Conservation (phyloP, 2,329 filamentous ascomycete species). For the Neonectria sp. region DNA sequence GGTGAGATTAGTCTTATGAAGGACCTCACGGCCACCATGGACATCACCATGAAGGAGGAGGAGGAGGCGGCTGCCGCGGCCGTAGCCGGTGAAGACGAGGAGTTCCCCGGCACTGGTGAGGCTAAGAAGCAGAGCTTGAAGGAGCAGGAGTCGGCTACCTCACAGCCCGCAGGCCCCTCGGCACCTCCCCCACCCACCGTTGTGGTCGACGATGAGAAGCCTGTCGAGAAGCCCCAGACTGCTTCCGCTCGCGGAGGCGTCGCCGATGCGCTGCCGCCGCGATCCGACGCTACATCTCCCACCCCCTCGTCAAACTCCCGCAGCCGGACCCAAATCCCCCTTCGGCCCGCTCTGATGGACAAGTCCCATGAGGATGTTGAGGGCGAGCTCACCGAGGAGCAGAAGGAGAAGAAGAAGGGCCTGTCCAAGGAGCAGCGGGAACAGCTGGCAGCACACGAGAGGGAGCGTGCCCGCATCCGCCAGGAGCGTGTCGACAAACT, state of each 20-base stretch:
- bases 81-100: conserved; percentile 67
- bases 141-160: conserved; percentile 49
- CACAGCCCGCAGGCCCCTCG: conserved; percentile 48
- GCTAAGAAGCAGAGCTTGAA: conserved; percentile 71
- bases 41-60: conserved; percentile 91
- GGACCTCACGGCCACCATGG: conserved; percentile 97
- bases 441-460: conserved; percentile 89
- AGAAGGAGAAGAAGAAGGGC: conserved; percentile 88
- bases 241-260: conserved; percentile 37
- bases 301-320: conserved; percentile 60
- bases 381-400: conserved; percentile 76
- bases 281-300: conserved; percentile 56
- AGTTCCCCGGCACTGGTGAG: conserved; percentile 71
- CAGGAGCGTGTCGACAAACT: conserved; percentile 92
- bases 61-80: conserved; percentile 66
- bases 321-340: conserved; percentile 72
- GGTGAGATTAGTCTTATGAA: conserved; percentile 99
- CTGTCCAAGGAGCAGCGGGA: conserved; percentile 94
- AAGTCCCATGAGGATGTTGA: conserved; percentile 75
- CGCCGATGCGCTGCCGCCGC: conserved; percentile 46
- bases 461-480: conserved; percentile 85
- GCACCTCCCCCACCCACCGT: conserved; percentile 55
- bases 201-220: conserved; percentile 58
- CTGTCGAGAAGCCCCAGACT: conserved; percentile 48
- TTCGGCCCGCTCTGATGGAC: conserved; percentile 90